phyloP scores from a whole-genome alignment of 495 filamentous ascomycete species.

The Sabuloglossum arenarium region DNA sequence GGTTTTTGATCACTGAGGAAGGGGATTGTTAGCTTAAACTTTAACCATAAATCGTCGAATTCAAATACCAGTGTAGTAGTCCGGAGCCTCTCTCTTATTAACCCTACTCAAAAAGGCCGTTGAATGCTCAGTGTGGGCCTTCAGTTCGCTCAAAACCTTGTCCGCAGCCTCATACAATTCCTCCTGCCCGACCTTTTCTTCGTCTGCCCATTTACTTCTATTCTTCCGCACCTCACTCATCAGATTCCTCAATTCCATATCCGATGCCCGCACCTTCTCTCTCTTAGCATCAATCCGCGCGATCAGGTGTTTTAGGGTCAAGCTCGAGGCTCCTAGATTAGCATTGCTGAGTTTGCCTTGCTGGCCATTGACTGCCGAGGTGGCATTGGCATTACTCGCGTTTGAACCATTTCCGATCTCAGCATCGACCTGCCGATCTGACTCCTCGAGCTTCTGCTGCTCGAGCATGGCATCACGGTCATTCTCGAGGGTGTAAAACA shows the following conservation, averaged over 20 bases:
- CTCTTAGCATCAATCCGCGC: constrained; percentile 84
- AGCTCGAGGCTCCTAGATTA: constrained; percentile 88
- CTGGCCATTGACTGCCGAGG: constrained; percentile 22
- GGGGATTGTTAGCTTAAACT: constrained; percentile 2
- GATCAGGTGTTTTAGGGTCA: constrained; percentile 92
- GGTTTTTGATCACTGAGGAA: constrained; percentile 69
- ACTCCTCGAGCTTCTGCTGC: constrained; percentile 90
- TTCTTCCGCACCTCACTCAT: constrained; percentile 97
- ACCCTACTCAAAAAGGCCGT: constrained; percentile 80
- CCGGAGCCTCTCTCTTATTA: constrained; percentile 89
- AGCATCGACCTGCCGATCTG: constrained; percentile 84
- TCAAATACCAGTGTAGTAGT: constrained; percentile 68
- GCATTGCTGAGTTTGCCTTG: constrained; percentile 80
- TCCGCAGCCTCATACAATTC: constrained; percentile 94
- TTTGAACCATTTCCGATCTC: constrained; percentile 55
- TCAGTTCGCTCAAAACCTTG: constrained; percentile 87
- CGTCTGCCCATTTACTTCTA: constrained; percentile 94
- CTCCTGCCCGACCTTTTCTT: constrained; percentile 91
- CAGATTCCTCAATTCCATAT: constrained; percentile 72
- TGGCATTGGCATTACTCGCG: constrained; percentile 26
- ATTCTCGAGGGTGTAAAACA: constrained; percentile 89
- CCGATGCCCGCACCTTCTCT: constrained; percentile 67
- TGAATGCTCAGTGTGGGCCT: constrained; percentile 91
- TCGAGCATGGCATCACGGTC: constrained; percentile 93
- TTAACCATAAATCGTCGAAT: not conserved